Evolutionary conservation across 352 stramenopile genomes (phyloP), one percentile per base, ranked within the genome.

Genomic region (Globisporangium parvum): DNA sequence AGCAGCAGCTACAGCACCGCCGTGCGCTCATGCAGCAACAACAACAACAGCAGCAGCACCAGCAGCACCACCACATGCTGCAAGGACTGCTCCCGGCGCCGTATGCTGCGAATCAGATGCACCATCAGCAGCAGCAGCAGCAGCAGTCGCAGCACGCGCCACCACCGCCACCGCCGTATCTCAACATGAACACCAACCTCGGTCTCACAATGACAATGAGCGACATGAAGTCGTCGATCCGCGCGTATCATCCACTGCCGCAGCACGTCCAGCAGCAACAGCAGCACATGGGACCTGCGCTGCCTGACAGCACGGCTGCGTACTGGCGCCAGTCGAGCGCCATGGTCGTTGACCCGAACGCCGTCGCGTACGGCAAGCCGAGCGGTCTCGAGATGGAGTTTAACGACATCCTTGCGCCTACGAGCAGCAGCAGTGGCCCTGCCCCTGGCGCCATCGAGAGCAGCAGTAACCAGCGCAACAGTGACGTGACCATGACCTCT

Each of bases 351-450:
- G 55, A 66, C 20, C 6, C 31, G 15, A n/a, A 10, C n/a, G n/a
- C n/a, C n/a, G n/a, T n/a, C 10, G 44, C 51, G 44, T 65, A 65
- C 28, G 40, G 35, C 11, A 59, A 59, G 28, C 58, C 59, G 24
- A 54, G 40, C 17, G 70, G 49, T 21, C 51, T 82, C 45, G 72
- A 77, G 42, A 52, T 83, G 28, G 72, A 74, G 51, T 63, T 80
- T 14, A 50, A 59, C 35, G 75, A 73, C 14, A 79, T 83, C 33
- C 28, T 85, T 18, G 59, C 41, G 10, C 39, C n/a, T 20, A 33
- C 40, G 12, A 48, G 28, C 24, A 63, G 24, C 55, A 57, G 33
- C 24, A 63, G 31, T 56, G 54, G 47, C 28, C 6, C 15, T 10
- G 10, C n/a, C 40, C 9, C n/a, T 26, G 21, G 6, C 14, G 47